Conservation (phyloP, 2,329 filamentous ascomycete genomes). For the Aspergillus flavus region DNA sequence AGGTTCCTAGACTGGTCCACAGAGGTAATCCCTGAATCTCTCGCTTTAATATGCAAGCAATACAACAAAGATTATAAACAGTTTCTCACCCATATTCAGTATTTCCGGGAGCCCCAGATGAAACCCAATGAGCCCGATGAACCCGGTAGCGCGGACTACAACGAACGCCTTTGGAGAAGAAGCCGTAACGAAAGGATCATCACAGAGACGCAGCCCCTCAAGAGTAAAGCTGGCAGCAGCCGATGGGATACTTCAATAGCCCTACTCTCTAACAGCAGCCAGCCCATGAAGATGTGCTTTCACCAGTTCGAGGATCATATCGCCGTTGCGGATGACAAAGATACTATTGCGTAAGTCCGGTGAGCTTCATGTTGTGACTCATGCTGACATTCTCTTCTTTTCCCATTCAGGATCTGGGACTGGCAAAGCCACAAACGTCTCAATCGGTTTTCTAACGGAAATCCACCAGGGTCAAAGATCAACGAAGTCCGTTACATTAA, state of each 20-base stretch:
- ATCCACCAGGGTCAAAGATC: conserved; percentile 86
- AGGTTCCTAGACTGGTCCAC: conserved; percentile 94
- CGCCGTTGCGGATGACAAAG: conserved; percentile 88
- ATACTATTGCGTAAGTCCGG: conserved; percentile 68
- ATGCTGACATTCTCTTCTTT: conserved; percentile 9
- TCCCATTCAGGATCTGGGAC: conserved; percentile 72
- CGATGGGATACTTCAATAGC: conserved; percentile 84
- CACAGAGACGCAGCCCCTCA: conserved; percentile 88
- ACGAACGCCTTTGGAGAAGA: conserved; percentile 88
- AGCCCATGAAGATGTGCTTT: conserved; percentile 91
- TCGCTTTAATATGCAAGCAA: conserved; percentile 17
- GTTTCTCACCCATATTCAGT: conserved; percentile 51
- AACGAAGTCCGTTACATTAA: conserved; percentile 98
- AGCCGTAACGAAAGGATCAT: conserved; percentile 92
- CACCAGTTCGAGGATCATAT: conserved; percentile 98
- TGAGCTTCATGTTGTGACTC: not conserved
- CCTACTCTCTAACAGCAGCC: conserved; percentile 84
- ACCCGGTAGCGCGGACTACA: conserved; percentile 94
- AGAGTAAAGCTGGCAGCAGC: conserved; percentile 80
- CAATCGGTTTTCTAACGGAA: conserved; percentile 89
- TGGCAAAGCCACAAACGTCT: conserved; percentile 78
- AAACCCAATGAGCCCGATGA: conserved; percentile 94
- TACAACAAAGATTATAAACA: conserved; percentile 17
- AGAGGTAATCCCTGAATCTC: conserved; percentile 54
- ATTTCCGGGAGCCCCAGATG: conserved; percentile 98